Evolutionary conservation across 139 green algal species (phyloP), one percentile per base, ranked within the genome.

Genomic region (Gonium pectorale): DNA sequence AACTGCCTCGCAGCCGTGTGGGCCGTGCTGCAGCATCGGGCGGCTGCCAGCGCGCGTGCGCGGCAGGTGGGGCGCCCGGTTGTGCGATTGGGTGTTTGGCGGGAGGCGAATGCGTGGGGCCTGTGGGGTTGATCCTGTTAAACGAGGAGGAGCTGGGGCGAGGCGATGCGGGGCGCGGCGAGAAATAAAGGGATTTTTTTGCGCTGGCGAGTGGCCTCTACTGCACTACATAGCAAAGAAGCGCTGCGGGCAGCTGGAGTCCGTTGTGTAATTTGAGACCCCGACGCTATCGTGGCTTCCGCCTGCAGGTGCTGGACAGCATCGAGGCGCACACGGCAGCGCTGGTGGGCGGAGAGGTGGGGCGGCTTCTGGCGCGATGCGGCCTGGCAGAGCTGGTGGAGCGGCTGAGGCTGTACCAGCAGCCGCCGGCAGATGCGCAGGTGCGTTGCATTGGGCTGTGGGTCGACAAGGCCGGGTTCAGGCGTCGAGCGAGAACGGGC

Each of bases 1-100:
- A 98, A 98, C 90, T 97, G 94, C 90, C 63, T 96, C 27, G 59
- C 87, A 29, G 87, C 88, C 1, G 81, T 94, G 33, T 84, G 78
- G 78, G 35, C 27, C 27, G 78, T 74, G 41, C 43, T 84, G 62
- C 78, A 84, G 78, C 62, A 74, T 63, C 78, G 78, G 5, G 62
- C 62, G 5, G 63, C 78, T 0, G 63, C 62, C 31, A 41, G 9
- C 43, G 33, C 62, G 33, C 62, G 63, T 2, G 44, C 78, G 43
- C 62, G 78, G 17, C 78, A 75, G 78, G 75, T 82, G 56, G 3
- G 67, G 4, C 19, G 15, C 56, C 29, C 19, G 56, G 56, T 22
- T 64, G 9, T 17, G 56, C 5, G 56, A 17, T 64, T 17, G 56
- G 5, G 5, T 5, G 29, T 27, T 64, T 64, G 15, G 19, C 21